phyloP scores from a whole-genome alignment of 257 asterid genomes.

The Capsicum pubescens region DNA sequence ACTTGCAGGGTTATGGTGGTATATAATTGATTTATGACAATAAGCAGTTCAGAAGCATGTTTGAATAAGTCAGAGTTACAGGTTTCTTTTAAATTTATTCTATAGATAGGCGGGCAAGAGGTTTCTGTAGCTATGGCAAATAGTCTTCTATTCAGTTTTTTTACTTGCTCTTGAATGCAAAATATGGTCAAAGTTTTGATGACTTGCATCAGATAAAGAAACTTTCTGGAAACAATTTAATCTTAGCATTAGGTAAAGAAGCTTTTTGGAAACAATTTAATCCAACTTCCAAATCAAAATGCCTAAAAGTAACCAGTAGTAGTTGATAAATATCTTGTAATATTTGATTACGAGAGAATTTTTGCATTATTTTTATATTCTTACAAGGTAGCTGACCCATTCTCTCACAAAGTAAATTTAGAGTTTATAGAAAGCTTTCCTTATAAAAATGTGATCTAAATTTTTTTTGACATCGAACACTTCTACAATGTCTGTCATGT shows the following conservation, averaged over 20 bases:
- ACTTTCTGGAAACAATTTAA: background rate
- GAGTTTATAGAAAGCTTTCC: background rate
- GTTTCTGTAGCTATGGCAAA: background rate
- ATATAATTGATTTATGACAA: background rate
- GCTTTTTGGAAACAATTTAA: background rate
- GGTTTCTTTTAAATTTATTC: background rate
- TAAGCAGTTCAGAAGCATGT: background rate
- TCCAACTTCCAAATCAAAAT: background rate
- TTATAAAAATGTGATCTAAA: background rate
- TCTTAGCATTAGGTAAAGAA: background rate
- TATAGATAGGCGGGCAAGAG: background rate
- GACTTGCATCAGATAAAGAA: background rate
- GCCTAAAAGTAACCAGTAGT: background rate
- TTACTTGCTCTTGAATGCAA: constrained; percentile 5
- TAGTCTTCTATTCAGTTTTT: background rate
- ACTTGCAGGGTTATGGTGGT: background rate
- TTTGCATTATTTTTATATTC: background rate
- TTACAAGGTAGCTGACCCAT: background rate
- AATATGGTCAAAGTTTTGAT: background rate
- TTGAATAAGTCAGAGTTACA: background rate
- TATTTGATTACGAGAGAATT: background rate
- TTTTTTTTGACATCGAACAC: background rate
- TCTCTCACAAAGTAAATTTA: background rate
- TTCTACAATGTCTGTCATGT: background rate
- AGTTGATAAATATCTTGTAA: background rate